Percentiles rank a stretch among this genome's conserved stretches.
Conservation (phyloP, 352 stramenopile genomes). For the Phytopythium mirpurense region DNA sequence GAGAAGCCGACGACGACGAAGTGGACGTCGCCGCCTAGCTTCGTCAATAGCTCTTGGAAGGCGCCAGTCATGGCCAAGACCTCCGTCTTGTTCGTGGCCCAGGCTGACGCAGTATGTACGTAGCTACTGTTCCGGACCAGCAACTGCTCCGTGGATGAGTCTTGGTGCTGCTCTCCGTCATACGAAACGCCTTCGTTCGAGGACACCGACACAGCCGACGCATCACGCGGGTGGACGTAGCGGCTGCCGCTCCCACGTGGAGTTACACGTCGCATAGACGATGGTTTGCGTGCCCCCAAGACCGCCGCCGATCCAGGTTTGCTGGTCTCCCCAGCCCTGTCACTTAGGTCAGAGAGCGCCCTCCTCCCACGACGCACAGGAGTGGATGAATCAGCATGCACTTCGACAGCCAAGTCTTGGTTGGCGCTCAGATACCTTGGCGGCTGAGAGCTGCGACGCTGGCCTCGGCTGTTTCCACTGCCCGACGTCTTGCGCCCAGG, state of each 20-base stretch:
- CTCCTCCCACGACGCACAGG: background rate
- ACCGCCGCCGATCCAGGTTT: background rate
- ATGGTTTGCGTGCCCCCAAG: background rate
- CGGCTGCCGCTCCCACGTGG: slow-evolving; percentile 9
- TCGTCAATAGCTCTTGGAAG: slow-evolving; percentile 76
- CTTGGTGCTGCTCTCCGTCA: slow-evolving; percentile 35
- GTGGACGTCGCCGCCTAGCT: slow-evolving; percentile 71
- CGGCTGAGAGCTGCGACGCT: slow-evolving; percentile 4
- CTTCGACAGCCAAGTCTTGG: background rate
- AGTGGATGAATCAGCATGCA: background rate
- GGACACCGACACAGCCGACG: slow-evolving; percentile 13
- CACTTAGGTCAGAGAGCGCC: slow-evolving; percentile 2
- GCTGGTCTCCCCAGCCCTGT: background rate
- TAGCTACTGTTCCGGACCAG: slow-evolving; percentile 52
- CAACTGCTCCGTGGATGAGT: slow-evolving; percentile 39
- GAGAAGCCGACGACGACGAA: slow-evolving; percentile 86
- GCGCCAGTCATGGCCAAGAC: slow-evolving; percentile 66
- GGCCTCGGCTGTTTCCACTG: background rate
- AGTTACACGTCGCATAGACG: slow-evolving; percentile 1
- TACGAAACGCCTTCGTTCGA: slow-evolving; percentile 28
- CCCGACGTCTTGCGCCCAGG: background rate
- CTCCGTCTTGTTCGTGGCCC: slow-evolving; percentile 70
- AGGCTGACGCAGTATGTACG: slow-evolving; percentile 65
- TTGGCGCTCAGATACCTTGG: background rate
- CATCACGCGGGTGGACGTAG: slow-evolving; percentile 6